Conservation (phyloP, 176 grass and related monocot genomes). For the Aegilops longissima region DNA sequence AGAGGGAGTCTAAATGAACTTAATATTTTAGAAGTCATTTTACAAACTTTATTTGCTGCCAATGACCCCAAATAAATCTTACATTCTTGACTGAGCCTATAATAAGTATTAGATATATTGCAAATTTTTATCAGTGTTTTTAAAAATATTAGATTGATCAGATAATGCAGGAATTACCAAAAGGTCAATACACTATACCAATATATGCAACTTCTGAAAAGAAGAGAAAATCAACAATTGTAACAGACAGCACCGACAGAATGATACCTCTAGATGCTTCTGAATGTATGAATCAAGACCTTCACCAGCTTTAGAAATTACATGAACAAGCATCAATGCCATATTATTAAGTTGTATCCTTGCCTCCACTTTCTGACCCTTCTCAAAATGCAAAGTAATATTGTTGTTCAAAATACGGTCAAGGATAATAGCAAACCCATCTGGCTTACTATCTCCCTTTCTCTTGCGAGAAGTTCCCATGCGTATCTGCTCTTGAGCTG, state of each 20-base stretch:
- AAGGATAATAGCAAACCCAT: not conserved
- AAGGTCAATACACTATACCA: too few relatives aligned
- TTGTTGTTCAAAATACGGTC: not conserved
- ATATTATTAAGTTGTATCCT: not conserved
- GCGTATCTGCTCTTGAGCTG: not conserved
- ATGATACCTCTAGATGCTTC: constrained; percentile 6
- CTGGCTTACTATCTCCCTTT: not conserved
- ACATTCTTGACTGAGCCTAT: not conserved
- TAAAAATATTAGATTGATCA: not conserved
- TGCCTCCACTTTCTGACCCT: not conserved
- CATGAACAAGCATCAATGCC: not conserved
- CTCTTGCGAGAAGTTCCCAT: not conserved
- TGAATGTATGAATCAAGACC: constrained; percentile 28
- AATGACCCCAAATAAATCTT: not conserved
- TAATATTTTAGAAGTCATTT: not conserved
- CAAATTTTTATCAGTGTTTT: not conserved
- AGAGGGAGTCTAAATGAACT: not conserved
- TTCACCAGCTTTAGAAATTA: constrained; percentile 24
- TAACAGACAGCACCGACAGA: not conserved
- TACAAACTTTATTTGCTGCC: not conserved
- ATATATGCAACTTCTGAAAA: not conserved
- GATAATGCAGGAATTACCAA: not conserved
- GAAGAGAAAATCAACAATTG: too few relatives aligned
- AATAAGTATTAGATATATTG: not conserved
- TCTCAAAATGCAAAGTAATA: not conserved